Evolutionary conservation across 2,329 filamentous ascomycete genomes (phyloP), one percentile per base, ranked within the genome.

Genomic region (Nemania sp.): DNA sequence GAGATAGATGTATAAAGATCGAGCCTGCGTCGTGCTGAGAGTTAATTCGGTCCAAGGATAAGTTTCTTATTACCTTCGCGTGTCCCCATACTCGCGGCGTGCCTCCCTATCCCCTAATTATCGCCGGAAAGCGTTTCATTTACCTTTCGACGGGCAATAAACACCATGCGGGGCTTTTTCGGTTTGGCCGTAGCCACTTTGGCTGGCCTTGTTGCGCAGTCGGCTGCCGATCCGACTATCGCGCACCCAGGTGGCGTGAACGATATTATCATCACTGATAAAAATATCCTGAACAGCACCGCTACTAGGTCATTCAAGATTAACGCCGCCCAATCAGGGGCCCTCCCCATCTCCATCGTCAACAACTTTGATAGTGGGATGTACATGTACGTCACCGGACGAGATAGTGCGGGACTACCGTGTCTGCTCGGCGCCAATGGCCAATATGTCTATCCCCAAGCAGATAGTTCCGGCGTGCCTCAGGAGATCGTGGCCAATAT

Each of bases 401-500:
- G 14, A 11, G 57, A 60, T 26, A 24, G 36, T 14, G 47, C 45
- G 6, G 46, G 49, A 6, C 6, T 4, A 4, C 55, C 57, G 3
- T 46, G 47, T 28, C 49, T 60, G 3, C 48, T 56, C 2, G 55
- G 55, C 11, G 34, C 54, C 1, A 54, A 54, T 17, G 55, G 55
- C 7, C 47, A 57, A 40, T 60, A n/a, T 15, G 31, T 56, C 2
- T 58, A 60, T 31, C 57, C 57, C 15, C 49, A 54, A 7, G 49
- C 51, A 12, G 55, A 52, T 11, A 19, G 12, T 6, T 43, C 31
- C 2, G 54, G 54, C 2, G 40, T 52, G 3, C 55, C 57, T 3
- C 19, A 44, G 20, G 63, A 59, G 17, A 58, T 60, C 15, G 15
- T 17, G 12, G 60, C 26, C 43, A 65, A 73, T 50, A 55, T 74